Conservation (phyloP, 2,329 filamentous ascomycete genomes). For the Claviceps monticola region DNA sequence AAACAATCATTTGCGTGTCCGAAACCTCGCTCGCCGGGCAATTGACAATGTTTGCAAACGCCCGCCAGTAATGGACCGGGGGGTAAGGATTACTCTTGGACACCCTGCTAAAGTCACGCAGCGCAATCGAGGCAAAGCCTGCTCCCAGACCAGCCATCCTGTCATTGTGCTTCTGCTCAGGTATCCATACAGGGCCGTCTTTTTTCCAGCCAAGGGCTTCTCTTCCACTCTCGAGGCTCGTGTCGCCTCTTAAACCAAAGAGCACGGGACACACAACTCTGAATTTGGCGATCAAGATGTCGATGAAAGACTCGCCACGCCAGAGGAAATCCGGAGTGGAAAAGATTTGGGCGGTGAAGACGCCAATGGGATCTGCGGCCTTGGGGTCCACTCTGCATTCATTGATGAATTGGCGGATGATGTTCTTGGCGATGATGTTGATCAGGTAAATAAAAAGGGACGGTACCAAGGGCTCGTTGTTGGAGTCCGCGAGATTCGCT, state of each 20-base stretch:
- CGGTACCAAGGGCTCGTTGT: slow-evolving; percentile 43
- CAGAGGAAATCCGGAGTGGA: slow-evolving; percentile 53
- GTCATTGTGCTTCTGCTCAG: slow-evolving; percentile 62
- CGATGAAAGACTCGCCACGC: slow-evolving; percentile 55
- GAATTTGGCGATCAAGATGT: slow-evolving; percentile 78
- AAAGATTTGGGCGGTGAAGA: slow-evolving; percentile 62
- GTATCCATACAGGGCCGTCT: slow-evolving; percentile 44
- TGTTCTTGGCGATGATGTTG: slow-evolving; percentile 60
- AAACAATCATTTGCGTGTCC: slow-evolving; percentile 58
- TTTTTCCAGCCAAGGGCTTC: slow-evolving; percentile 60
- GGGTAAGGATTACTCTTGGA: slow-evolving; percentile 61
- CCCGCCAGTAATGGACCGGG: slow-evolving; percentile 69
- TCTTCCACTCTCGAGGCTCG: slow-evolving; percentile 56
- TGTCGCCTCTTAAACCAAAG: slow-evolving; percentile 67
- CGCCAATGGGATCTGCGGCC: slow-evolving; percentile 65
- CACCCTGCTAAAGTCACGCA: slow-evolving; percentile 67
- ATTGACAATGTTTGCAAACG: slow-evolving; percentile 63
- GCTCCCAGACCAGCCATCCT: slow-evolving; percentile 73
- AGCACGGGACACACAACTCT: slow-evolving; percentile 69
- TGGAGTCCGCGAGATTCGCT: slow-evolving; percentile 29
- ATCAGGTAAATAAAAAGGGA: slow-evolving; percentile 60
- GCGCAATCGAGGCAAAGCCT: slow-evolving; percentile 69
- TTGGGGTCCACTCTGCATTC: slow-evolving; percentile 51
- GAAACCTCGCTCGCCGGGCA: slow-evolving; percentile 53
- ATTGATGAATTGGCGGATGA: slow-evolving; percentile 55